Percentiles rank a stretch among this genome's conserved stretches.
phyloP scores from a whole-genome alignment of 441 rosid species.

The Pelargonium myrrhifolium region DNA sequence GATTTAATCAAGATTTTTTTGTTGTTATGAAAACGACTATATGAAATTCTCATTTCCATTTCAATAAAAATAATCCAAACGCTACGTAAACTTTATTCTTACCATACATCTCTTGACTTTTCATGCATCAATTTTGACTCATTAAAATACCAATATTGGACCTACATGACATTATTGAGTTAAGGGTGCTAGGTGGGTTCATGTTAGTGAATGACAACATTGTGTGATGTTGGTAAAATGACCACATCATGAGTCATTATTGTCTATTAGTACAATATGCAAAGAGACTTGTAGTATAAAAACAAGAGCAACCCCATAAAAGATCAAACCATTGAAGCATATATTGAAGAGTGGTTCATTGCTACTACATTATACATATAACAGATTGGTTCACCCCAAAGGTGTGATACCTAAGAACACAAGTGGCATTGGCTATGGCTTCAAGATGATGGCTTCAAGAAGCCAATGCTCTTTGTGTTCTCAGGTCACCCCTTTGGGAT shows the following conservation, averaged over 20 bases:
- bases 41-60: too few species aligned
- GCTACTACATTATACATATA: not conserved
- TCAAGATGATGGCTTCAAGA: not conserved
- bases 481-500: constrained; percentile 55
- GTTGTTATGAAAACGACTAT: too few species aligned
- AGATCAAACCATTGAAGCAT: not conserved
- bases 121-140: too few species aligned
- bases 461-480: constrained; percentile 29
- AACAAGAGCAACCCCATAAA: not conserved
- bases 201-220: constrained; percentile 22
- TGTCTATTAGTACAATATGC: not conserved
- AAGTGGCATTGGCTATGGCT: not conserved
- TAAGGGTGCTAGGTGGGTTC: too few species aligned
- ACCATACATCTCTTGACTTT: too few species aligned
- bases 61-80: too few species aligned
- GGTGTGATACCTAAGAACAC: constrained; percentile 34
- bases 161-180: too few species aligned
- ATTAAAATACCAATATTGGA: too few species aligned
- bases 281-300: not conserved
- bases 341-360: too few species aligned
- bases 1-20: too few species aligned
- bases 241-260: constrained; percentile 18
- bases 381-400: constrained; percentile 22
- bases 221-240: constrained; percentile 21
- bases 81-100: too few species aligned